These are phyloP conservation scores for Sporisorium exsertum DNA, from an alignment of 1,284 basidiomycete genomes.

Conservation along the genomic window DNA sequence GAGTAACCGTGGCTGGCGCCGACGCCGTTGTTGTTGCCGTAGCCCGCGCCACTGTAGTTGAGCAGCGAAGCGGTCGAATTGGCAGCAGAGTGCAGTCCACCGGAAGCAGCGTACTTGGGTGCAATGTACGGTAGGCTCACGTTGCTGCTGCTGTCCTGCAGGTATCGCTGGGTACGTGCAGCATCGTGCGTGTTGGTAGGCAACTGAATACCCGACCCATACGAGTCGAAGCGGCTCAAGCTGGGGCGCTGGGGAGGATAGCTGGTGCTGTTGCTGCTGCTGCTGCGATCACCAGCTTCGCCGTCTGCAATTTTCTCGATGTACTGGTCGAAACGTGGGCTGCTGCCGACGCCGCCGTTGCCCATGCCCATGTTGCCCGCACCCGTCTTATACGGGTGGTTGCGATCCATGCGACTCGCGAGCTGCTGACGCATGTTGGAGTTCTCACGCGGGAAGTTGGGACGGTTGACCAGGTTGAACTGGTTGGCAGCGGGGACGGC, in stretches of 20 bases:
- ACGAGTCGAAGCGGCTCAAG: slow-evolving; percentile 36
- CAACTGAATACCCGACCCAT: slow-evolving; percentile 42
- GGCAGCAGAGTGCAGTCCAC: slow-evolving; percentile 18
- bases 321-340: slow-evolving; percentile 29
- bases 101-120: slow-evolving; percentile 35
- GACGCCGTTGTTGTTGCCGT: slow-evolving; percentile 22
- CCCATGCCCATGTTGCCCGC: slow-evolving; percentile 14
- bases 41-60: slow-evolving; percentile 34
- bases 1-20: slow-evolving; percentile 35
- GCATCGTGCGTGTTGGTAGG: slow-evolving; percentile 39
- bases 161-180: slow-evolving; percentile 42
- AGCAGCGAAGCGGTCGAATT: slow-evolving; percentile 39
- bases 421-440: slow-evolving; percentile 37
- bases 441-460: slow-evolving; percentile 38
- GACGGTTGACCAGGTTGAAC: slow-evolving; percentile 43
- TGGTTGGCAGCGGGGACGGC: slow-evolving; percentile 23
- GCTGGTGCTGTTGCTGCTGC: slow-evolving; percentile 15
- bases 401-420: slow-evolving; percentile 19
- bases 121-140: slow-evolving; percentile 45
- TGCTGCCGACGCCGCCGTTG: slow-evolving; percentile 26
- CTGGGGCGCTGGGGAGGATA: slow-evolving; percentile 30
- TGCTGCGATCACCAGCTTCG: not conserved
- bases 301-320: slow-evolving; percentile 10
- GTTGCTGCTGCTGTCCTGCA: slow-evolving; percentile 48
- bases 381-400: slow-evolving; percentile 25